A percentile compares a stretch with the other conserved stretches of the same genome.
Evolutionary conservation across 1,284 basidiomycete species (phyloP).

Genomic region (Papiliotrema nemorosa): DNA sequence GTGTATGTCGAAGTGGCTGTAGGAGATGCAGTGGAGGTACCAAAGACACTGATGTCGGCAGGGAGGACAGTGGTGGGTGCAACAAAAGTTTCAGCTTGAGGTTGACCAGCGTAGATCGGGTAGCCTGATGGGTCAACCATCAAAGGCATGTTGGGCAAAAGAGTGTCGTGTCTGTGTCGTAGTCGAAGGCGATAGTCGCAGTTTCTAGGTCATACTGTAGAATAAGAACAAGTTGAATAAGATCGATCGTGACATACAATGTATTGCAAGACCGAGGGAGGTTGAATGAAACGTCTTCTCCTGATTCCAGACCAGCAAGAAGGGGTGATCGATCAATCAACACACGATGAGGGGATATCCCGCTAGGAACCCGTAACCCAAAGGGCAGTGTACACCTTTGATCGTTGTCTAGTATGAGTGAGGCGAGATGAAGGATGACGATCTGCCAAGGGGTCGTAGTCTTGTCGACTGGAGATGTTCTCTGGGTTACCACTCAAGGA

Average conservation of each 20-base stretch:
- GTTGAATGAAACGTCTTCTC: too few species aligned
- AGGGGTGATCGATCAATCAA: too few species aligned
- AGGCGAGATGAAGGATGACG: neutral
- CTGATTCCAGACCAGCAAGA: too few species aligned
- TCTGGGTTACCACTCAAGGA: neutral
- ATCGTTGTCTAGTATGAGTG: too few species aligned
- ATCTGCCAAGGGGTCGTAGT: neutral
- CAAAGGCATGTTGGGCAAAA: conserved; percentile 20
- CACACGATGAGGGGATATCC: neutral
- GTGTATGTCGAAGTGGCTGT: neutral
- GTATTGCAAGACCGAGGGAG: too few species aligned
- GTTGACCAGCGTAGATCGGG: conserved; percentile 1
- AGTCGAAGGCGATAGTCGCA: too few species aligned
- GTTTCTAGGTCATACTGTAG: too few species aligned
- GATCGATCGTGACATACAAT: too few species aligned
- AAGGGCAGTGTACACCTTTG: too few species aligned
- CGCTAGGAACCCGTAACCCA: neutral
- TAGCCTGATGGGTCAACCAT: conserved; percentile 19
- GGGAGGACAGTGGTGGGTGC: neutral
- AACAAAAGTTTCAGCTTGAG: neutral
- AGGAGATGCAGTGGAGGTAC: neutral
- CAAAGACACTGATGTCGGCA: neutral
- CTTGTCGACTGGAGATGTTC: neutral
- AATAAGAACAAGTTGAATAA: too few species aligned
- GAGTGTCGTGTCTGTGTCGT: neutral